Evolutionary conservation across 1,284 basidiomycete genomes (phyloP).

Genomic region (Puccinia hordei): DNA sequence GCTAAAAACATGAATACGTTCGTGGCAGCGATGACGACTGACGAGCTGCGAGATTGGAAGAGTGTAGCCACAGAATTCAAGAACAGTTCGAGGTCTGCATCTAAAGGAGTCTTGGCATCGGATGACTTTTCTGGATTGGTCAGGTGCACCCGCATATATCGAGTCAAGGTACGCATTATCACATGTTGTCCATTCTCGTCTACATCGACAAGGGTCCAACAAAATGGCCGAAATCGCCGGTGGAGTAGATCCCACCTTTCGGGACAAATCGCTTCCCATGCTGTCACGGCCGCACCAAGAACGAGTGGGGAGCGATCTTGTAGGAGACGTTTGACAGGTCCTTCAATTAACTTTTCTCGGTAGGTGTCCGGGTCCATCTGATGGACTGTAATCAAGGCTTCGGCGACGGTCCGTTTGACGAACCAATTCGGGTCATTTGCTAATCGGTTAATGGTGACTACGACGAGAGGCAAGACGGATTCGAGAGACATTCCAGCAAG

Average conservation of each 20-base stretch:
- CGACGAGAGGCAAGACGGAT: conserved; percentile 56
- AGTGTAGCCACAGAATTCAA: conserved; percentile 73
- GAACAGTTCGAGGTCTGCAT: conserved; percentile 71
- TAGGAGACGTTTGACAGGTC: conserved; percentile 66
- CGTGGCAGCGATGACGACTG: conserved; percentile 63
- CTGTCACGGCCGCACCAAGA: conserved; percentile 79
- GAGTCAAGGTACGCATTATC: conserved; percentile 73
- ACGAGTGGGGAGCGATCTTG: conserved; percentile 82
- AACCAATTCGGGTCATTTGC: conserved; percentile 57
- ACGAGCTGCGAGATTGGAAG: conserved; percentile 80
- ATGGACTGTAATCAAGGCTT: conserved; percentile 53
- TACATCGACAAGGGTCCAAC: conserved; percentile 78
- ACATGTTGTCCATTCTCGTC: conserved; percentile 95
- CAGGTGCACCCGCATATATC: conserved; percentile 83
- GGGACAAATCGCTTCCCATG: conserved; percentile 81
- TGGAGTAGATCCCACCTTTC: conserved; percentile 83
- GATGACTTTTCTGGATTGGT: conserved; percentile 66
- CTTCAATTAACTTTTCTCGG: conserved; percentile 37
- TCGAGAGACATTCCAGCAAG: conserved; percentile 55
- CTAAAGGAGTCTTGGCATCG: conserved; percentile 64
- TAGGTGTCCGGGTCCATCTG: conserved; percentile 38
- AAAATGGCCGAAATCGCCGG: conserved; percentile 81
- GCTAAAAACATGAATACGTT: conserved; percentile 70
- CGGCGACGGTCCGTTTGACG: conserved; percentile 55
- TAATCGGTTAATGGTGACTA: conserved; percentile 54